Base-by-base conservation (phyloP, 306 rosid genomes). In the Fagus sylvatica region DNA sequence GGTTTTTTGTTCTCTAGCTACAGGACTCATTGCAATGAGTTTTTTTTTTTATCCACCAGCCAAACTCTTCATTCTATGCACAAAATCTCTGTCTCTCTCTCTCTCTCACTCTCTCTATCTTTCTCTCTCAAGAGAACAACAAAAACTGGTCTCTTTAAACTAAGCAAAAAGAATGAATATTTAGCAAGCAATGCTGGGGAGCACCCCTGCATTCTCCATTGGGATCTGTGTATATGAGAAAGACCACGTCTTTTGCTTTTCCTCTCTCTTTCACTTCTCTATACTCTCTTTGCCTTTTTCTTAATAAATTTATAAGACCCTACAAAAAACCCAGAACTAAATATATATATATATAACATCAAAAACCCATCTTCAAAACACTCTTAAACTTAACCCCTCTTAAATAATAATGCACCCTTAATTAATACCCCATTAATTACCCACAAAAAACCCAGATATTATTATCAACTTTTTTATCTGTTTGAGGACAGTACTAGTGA, bases 191-290 rank as follows among this genome's bases (percentile, higher is more conserved):
- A 83, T 80, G 88, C 74, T 78, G 89, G 80, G 87, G 86, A 81
- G 86, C 93, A 88, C 88, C 85, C 93, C 87, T 79, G 87, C 85
- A 90, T 88, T 87, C 89, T 87, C 89, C 93, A 91, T 95, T 82
- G 98, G 98, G 98, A 95, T 95, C 98, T 90, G 98, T 93, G 99
- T 84, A 76, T 70, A 48, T 75, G 85, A 84, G 89, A 88, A 86
- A 86, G 81, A 86, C 90, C 88, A 82, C 78, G 77, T 76, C 91
- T 86, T 87, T 83, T 60, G 75, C 82, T 41, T 74, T 80, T 74
- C 36, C 22, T 39, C 66, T 34, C 56, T 4, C 37, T 65, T 33
- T 48, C 11, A 51, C 5, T 9, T n/a, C 66, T 43, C 68, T 68
- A 22, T 22, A 22, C 28, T 22, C 28, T 22, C 28, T 54, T 22